These are phyloP conservation scores for Epichloe gansuensis DNA, from an alignment of 2,329 filamentous ascomycete genomes.

Conservation along the genomic window DNA sequence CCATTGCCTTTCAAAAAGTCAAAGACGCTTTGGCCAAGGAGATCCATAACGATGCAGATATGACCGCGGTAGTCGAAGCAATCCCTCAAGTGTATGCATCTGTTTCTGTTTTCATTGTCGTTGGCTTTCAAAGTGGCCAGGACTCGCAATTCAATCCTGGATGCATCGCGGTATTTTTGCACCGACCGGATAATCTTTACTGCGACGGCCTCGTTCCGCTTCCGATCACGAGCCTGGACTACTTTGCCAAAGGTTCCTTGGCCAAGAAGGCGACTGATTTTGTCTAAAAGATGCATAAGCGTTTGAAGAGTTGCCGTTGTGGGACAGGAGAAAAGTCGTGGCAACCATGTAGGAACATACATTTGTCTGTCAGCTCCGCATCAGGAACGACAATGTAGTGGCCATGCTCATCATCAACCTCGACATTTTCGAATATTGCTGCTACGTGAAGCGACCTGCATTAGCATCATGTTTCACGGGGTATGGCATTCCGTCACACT, in stretches of 20 bases:
- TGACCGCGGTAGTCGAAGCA: conserved; percentile 97
- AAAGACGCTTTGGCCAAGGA: conserved; percentile 90
- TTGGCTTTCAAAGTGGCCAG: conserved; percentile 85
- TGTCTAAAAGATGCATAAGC: conserved; percentile 42
- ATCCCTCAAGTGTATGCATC: conserved; percentile 91
- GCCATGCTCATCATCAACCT: conserved; percentile 91
- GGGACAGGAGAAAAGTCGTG: background rate
- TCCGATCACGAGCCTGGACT: conserved; percentile 77
- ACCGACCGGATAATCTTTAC: conserved; percentile 98
- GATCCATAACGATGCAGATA: conserved; percentile 73
- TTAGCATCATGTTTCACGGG: background rate
- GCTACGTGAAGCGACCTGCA: conserved; percentile 9
- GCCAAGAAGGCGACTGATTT: conserved; percentile 78
- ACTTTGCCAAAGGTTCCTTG: conserved; percentile 99
- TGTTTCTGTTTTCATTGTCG: conserved; percentile 82
- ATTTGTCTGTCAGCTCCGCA: conserved; percentile 75
- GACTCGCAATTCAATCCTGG: conserved; percentile 85
- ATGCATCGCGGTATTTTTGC: conserved; percentile 95
- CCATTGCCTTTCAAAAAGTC: conserved; percentile 93
- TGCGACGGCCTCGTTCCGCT: conserved; percentile 66
- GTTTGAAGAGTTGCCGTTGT: background rate
- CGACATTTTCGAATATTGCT: conserved; percentile 42
- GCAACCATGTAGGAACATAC: conserved; percentile 41
- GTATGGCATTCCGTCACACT: background rate
- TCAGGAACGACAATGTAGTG: conserved; percentile 92